These are phyloP conservation scores for Phialophora macrospora DNA, from an alignment of 2,329 filamentous ascomycete genomes.

Conservation along the genomic window DNA sequence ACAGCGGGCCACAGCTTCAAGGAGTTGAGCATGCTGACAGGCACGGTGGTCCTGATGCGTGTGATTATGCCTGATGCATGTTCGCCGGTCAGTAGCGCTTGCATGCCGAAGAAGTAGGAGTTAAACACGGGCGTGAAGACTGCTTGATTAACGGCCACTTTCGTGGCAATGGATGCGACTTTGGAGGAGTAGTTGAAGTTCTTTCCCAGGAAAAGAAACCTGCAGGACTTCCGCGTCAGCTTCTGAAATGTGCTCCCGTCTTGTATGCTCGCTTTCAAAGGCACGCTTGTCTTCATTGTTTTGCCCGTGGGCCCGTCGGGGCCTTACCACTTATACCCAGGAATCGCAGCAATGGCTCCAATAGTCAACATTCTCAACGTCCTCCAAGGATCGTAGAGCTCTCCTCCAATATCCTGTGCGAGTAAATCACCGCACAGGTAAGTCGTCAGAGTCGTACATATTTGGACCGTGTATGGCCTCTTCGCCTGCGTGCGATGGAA, in stretches of 20 bases:
- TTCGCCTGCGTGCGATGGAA: constrained; percentile 66
- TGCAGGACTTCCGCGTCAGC: constrained; percentile 43
- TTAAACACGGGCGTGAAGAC: constrained; percentile 84
- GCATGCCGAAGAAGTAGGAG: constrained; percentile 79
- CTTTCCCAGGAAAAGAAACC: constrained; percentile 78
- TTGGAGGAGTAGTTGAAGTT: constrained; percentile 84
- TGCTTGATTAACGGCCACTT: constrained; percentile 79
- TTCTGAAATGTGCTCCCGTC: constrained; percentile 1
- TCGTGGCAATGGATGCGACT: constrained; percentile 70
- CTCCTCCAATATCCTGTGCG: constrained; percentile 42
- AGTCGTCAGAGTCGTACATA: constrained; percentile 75
- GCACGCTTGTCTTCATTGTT: neutral
- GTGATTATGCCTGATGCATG: constrained; percentile 67
- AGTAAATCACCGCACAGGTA: constrained; percentile 63
- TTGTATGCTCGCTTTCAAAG: neutral
- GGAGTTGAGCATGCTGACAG: constrained; percentile 75
- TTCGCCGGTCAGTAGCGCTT: constrained; percentile 74
- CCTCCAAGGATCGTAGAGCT: constrained; percentile 69
- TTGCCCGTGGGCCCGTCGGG: neutral
- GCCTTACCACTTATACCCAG: constrained; percentile 77
- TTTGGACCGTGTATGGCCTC: constrained; percentile 78
- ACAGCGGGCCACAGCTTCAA: constrained; percentile 88
- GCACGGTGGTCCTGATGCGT: constrained; percentile 75
- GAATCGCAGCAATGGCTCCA: constrained; percentile 73
- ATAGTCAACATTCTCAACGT: constrained; percentile 75